These are phyloP conservation scores for Incumbomyces delicatus DNA, from an alignment of 2,329 filamentous ascomycete species.

Conservation along the genomic window DNA sequence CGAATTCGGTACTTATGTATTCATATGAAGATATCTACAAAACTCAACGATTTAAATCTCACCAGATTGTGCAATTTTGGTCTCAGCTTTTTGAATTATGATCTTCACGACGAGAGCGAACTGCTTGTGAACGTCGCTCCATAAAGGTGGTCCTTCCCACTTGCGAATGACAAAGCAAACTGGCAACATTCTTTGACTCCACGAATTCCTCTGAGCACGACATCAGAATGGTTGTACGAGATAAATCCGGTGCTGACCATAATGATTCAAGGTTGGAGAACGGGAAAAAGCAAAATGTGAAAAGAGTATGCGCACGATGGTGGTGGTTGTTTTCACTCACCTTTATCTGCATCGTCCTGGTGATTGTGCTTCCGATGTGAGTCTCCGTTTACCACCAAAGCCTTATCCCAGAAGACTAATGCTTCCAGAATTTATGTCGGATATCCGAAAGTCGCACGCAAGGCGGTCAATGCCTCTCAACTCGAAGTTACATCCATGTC, in stretches of 20 bases:
- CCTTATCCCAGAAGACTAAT: neutral
- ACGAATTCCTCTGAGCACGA: neutral
- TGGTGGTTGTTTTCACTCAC: constrained; percentile 48
- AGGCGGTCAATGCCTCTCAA: constrained; percentile 42
- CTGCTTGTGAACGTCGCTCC: no score
- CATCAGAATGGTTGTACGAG: neutral
- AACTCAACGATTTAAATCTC: no score
- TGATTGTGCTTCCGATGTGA: constrained; percentile 49
- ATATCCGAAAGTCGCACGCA: constrained; percentile 49
- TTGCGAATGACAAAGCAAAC: neutral
- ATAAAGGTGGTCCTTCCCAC: no score
- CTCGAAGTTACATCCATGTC: constrained; percentile 42
- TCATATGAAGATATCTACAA: no score
- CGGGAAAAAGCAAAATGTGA: neutral
- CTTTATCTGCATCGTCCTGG: constrained; percentile 41
- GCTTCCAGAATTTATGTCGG: constrained; percentile 44
- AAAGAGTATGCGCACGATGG: constrained; percentile 26
- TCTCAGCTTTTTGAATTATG: no score
- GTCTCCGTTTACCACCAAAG: constrained; percentile 19
- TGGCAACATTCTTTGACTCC: neutral
- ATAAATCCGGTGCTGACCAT: neutral
- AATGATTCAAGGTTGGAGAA: neutral
- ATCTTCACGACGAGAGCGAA: no score
- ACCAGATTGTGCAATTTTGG: no score
- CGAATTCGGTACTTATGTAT: no score